Evolutionary conservation across 2,329 filamentous ascomycete species (phyloP).

Genomic region (Fusarium chuoi): DNA sequence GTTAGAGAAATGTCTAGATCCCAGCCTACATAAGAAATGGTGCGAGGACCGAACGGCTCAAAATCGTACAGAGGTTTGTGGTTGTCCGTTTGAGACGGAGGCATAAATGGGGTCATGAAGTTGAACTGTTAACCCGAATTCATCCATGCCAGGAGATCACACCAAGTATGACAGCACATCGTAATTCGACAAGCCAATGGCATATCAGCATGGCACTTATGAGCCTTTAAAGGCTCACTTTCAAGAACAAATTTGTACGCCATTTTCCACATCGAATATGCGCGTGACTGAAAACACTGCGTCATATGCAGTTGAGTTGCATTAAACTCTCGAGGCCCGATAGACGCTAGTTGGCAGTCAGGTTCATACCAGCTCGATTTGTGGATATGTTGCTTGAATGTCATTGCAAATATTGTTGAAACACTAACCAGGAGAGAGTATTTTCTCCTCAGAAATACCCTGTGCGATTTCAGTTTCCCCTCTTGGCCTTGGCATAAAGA

Average conservation of each 20-base stretch:
- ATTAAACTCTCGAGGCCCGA: conserved; percentile 29
- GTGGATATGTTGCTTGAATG: conserved; percentile 11
- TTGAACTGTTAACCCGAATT: conserved; percentile 16
- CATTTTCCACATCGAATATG: background rate
- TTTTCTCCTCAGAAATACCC: conserved; percentile 2
- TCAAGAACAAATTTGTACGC: background rate
- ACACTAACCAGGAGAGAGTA: background rate
- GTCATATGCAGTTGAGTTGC: conserved; percentile 31
- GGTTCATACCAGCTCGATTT: conserved; percentile 18
- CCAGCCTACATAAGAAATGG: conserved; percentile 35
- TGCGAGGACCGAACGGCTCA: conserved; percentile 28
- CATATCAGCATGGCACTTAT: conserved; percentile 5
- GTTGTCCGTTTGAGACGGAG: conserved; percentile 34
- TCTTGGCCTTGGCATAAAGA: background rate
- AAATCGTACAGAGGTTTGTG: conserved; percentile 19
- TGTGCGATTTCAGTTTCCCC: background rate
- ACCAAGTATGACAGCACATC: conserved; percentile 23
- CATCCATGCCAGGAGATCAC: background rate
- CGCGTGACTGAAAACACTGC: conserved; percentile 30
- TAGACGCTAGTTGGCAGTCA: conserved; percentile 25
- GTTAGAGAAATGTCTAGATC: conserved; percentile 23
- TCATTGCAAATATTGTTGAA: background rate
- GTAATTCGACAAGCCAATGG: conserved; percentile 8
- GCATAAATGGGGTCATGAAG: conserved; percentile 36
- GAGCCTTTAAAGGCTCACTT: conserved; percentile 10